These are phyloP conservation scores for Grigorovia yakushimaensis DNA, from an alignment of 805 yeast genomes.

Conservation along the genomic window DNA sequence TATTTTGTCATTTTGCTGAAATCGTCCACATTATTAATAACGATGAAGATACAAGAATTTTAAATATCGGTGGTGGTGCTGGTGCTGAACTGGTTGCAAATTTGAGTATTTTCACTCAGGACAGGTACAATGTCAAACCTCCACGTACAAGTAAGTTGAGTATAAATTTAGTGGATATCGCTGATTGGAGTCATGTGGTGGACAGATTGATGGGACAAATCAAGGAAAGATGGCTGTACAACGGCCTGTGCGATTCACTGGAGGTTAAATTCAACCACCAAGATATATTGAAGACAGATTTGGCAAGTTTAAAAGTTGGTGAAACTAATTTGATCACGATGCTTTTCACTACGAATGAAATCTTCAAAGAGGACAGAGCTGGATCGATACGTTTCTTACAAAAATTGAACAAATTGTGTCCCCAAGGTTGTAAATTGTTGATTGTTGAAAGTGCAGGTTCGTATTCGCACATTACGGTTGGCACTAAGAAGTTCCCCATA, in stretches of 20 bases:
- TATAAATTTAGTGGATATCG: conserved; percentile 60
- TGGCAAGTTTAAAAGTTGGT: conserved; percentile 17
- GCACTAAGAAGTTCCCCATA: conserved; percentile 70
- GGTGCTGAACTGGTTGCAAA: conserved; percentile 67
- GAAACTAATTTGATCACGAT: conserved; percentile 50
- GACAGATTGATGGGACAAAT: conserved; percentile 36
- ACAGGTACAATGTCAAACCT: conserved; percentile 7
- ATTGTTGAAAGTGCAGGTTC: conserved; percentile 88
- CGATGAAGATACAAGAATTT: conserved; percentile 27
- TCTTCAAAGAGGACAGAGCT: conserved; percentile 58
- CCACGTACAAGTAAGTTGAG: conserved; percentile 27
- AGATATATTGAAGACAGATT: conserved; percentile 31
- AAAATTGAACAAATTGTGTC: conserved; percentile 40
- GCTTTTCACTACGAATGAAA: conserved; percentile 79
- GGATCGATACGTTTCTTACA: conserved; percentile 53
- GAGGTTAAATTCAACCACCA: conserved; percentile 26
- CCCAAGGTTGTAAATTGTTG: conserved; percentile 47
- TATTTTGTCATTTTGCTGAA: conserved; percentile 42
- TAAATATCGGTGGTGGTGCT: conserved; percentile 85
- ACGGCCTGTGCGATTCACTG: conserved; percentile 25
- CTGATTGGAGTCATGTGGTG: conserved; percentile 61
- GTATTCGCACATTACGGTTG: conserved; percentile 69
- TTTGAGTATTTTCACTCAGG: conserved; percentile 41
- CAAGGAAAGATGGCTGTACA: conserved; percentile 44
- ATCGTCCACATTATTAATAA: conserved; percentile 16